Evolutionary conservation across 345 rosid genomes (phyloP).

Genomic region (Conringia planisiliqua): DNA sequence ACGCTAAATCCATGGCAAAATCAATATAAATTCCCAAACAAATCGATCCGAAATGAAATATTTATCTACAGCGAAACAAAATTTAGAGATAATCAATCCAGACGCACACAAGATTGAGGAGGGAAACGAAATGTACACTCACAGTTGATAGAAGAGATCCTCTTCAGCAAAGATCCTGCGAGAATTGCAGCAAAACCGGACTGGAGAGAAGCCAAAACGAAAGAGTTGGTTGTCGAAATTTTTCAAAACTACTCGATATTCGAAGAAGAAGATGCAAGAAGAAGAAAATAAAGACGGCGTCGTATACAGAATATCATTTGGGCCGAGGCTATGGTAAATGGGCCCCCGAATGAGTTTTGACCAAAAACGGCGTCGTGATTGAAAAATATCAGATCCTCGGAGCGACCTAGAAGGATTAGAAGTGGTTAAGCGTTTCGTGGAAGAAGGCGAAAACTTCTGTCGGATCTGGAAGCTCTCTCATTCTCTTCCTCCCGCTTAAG

Average conservation of each 20-base stretch:
- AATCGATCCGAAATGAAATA: not conserved
- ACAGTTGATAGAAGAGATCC: not conserved
- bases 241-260: too few relatives aligned
- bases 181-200: too few relatives aligned
- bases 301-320: not conserved
- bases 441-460: constrained; percentile 34
- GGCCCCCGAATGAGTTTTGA: not conserved
- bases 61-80: not conserved
- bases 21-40: not conserved
- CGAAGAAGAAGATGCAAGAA: too few relatives aligned
- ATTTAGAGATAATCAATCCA: not conserved
- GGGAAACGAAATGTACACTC: not conserved
- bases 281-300: too few relatives aligned
- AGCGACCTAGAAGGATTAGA: constrained; percentile 33
- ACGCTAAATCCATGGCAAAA: not conserved
- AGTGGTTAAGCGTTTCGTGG: not conserved
- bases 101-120: not conserved
- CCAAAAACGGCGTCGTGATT: not conserved
- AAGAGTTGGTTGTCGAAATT: too few relatives aligned
- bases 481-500: constrained; percentile 21
- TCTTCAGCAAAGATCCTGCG: too few relatives aligned
- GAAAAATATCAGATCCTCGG: constrained; percentile 11
- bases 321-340: not conserved
- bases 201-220: too few relatives aligned
- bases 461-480: constrained; percentile 38